Conservation (phyloP, 306 rosid genomes). For the Carpinus viminea region DNA sequence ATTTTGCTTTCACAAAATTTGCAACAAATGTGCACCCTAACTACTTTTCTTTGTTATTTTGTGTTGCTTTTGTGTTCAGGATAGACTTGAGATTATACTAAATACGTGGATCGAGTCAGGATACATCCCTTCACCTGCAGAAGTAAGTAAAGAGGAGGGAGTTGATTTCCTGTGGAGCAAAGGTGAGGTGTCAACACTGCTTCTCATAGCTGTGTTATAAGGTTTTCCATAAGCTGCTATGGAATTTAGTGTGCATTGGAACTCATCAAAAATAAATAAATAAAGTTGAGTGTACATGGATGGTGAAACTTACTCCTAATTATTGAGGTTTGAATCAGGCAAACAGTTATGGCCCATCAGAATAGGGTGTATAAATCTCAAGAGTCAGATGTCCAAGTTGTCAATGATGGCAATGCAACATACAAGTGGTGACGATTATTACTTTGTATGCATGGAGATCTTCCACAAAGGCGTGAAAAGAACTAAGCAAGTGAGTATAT, state of each 20-base stretch:
- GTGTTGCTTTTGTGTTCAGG: slow-evolving; percentile 50
- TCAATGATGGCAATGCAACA: slow-evolving; percentile 63
- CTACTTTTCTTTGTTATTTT: not conserved
- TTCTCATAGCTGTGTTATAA: slow-evolving; percentile 11
- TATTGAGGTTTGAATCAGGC: slow-evolving; percentile 44
- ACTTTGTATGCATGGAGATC: slow-evolving; percentile 66
- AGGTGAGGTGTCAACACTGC: slow-evolving; percentile 46
- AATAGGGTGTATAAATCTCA: slow-evolving; percentile 72
- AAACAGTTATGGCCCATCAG: slow-evolving; percentile 67
- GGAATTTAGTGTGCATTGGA: not conserved
- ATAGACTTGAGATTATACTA: slow-evolving; percentile 85
- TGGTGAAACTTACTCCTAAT: not conserved
- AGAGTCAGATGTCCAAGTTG: slow-evolving; percentile 58
- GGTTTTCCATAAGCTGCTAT: not conserved
- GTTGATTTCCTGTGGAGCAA: slow-evolving; percentile 54
- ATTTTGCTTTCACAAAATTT: not conserved
- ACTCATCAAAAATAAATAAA: no score
- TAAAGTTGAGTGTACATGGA: not conserved
- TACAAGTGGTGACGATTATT: slow-evolving; percentile 50
- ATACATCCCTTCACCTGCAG: slow-evolving; percentile 78
- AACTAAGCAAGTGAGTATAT: slow-evolving; percentile 49
- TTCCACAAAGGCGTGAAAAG: slow-evolving; percentile 36
- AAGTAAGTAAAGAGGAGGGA: slow-evolving; percentile 81
- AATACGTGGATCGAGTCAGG: slow-evolving; percentile 76
- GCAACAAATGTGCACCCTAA: not conserved